Evolutionary conservation across 1,284 basidiomycete genomes (phyloP), one percentile per base, ranked within the genome.

Genomic region (Termitomyces sp.): DNA sequence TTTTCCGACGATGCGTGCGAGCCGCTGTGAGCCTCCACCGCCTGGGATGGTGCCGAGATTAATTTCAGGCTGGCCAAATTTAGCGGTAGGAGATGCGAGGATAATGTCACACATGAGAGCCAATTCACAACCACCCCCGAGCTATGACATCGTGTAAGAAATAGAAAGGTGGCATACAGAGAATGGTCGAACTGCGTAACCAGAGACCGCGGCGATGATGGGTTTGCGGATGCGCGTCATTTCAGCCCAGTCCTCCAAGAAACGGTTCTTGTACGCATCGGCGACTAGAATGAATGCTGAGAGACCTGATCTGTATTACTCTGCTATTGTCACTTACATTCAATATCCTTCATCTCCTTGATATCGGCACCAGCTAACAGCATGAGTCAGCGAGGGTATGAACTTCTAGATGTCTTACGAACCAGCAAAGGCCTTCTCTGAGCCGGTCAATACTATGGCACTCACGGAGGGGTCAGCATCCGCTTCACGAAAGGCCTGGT

Each of bases 81-180:
- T 86, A 33, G 97, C 96, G 18, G 83, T 92, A 5, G 93, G 90
- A 5, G 94, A 89, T n/a, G 91, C 93, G 56, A 98, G 83, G 65
- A 98, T 88, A 70, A 99, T 95, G 73, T 99, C 97, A 70, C 92
- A 91, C 87, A 95, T 92, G 67, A 98, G 84, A 10, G 96, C 95
- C 46, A 99, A 83, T 69, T 99, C 96, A 64, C 94, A 96, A 48
- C 96, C 96, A 46, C 96, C 96, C 11, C 96, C 96, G 57, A 99
- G 88, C 92, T 87, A 57, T 33, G 24, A 49, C 13, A 41, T 26
- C 11, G 14, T 3, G 30, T 49, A 43, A 51, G n/a, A 55, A 41
- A 8, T 3, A 21, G 11, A 18, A 46, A 3, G 2, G 33, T 31
- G 10, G 4, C 5, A 26, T 35, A 30, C 10, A 42, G 16, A 41